Percentiles rank a stretch among this genome's conserved stretches.
Evolutionary conservation across 192 early-diverging fungal genomes (phyloP).

Genomic region (Rhizophagus prolifer): DNA sequence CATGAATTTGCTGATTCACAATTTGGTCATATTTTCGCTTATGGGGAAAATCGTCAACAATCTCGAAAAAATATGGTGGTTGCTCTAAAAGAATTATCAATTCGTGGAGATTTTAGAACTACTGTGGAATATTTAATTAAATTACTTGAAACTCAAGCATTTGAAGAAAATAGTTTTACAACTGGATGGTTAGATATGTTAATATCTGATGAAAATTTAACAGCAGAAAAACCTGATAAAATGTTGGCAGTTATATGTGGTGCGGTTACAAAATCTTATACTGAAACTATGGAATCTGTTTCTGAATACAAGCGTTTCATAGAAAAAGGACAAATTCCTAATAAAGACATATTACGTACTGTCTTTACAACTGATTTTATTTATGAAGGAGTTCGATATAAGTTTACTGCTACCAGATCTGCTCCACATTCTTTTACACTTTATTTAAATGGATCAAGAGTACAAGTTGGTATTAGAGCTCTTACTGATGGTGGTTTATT

Average conservation of each 20-base stretch:
- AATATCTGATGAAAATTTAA: conserved; percentile 82
- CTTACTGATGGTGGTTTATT: conserved; percentile 92
- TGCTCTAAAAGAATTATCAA: conserved; percentile 96
- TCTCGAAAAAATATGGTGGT: conserved; percentile 95
- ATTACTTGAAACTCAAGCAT: conserved; percentile 87
- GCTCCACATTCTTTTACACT: conserved; percentile 81
- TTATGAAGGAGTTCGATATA: conserved; percentile 88
- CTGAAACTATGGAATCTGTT: conserved; percentile 59
- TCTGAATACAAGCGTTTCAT: conserved; percentile 78
- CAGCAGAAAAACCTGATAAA: conserved; percentile 87
- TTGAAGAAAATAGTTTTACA: conserved; percentile 85
- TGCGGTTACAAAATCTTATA: conserved; percentile 84
- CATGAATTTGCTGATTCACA: conserved; percentile 99
- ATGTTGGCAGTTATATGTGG: conserved; percentile 91
- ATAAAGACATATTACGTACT: conserved; percentile 69
- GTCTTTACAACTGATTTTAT: conserved; percentile 87
- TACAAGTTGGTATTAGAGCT: conserved; percentile 79
- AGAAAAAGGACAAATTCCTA: conserved; percentile 92
- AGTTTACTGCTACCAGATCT: conserved; percentile 77
- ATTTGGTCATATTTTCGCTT: conserved; percentile 98
- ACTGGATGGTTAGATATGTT: conserved; percentile 96
- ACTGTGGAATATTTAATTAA: conserved; percentile 97
- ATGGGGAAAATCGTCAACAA: conserved; percentile 91
- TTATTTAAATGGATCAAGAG: conserved; percentile 77
- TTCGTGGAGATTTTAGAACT: conserved; percentile 97